phyloP scores from a whole-genome alignment of 805 yeast genomes.

The Priceomyces medius region DNA sequence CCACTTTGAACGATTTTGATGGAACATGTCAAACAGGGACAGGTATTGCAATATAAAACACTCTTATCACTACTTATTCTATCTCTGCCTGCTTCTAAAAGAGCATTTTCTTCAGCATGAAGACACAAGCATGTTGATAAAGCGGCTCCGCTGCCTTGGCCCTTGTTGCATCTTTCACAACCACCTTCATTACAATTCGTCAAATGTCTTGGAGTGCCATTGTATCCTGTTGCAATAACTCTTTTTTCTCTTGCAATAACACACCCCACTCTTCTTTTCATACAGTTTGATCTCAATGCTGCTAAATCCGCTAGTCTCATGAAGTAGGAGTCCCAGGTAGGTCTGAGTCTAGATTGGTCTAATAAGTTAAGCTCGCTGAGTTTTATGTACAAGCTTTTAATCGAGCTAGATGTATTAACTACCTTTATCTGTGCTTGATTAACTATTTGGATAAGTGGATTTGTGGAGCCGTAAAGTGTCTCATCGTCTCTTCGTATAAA shows the following conservation, averaged over 20 bases:
- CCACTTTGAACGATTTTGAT: conserved; percentile 95
- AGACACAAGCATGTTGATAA: conserved; percentile 86
- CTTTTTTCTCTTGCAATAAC: conserved; percentile 84
- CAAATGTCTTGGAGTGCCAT: conserved; percentile 92
- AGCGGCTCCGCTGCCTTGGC: conserved; percentile 58
- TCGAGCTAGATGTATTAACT: conserved; percentile 37
- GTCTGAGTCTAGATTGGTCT: conserved; percentile 61
- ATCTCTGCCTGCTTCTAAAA: conserved; percentile 90
- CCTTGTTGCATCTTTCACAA: conserved; percentile 82
- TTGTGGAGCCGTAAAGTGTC: conserved; percentile 39
- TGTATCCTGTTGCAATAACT: conserved; percentile 94
- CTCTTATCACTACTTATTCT: conserved; percentile 59
- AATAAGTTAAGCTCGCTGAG: conserved; percentile 39
- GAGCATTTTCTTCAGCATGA: conserved; percentile 97
- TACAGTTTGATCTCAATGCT: conserved; percentile 88
- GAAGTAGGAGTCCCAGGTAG: conserved; percentile 95
- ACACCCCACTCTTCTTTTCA: conserved; percentile 97
- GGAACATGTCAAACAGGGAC: conserved; percentile 96
- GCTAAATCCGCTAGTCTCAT: conserved; percentile 93
- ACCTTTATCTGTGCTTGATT: conserved; percentile 52
- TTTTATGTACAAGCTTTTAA: conserved; percentile 34
- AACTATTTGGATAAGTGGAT: conserved; percentile 57
- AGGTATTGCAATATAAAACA: conserved; percentile 87
- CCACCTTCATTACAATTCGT: conserved; percentile 95
- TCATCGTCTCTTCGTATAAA: conserved; percentile 37